Evolutionary conservation across 176 grass and related monocot species (phyloP), one percentile per base, ranked within the genome.

Genomic region (Phyllostachys edulis): DNA sequence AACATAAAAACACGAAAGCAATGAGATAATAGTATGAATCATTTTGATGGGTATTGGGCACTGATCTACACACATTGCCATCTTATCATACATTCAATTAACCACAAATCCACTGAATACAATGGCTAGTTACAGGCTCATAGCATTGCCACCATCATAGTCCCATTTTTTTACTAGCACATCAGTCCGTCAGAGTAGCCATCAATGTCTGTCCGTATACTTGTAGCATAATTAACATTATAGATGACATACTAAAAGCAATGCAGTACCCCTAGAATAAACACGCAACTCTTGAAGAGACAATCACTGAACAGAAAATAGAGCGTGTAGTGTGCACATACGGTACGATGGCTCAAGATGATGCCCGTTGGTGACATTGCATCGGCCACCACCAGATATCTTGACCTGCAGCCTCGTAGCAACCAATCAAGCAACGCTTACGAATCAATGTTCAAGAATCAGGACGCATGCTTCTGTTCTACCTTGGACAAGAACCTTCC

Each of bases 361-460:
- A 88, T 94, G 93, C 39, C 93, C 93, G 71, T 98, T 98, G 55
- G 96, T 98, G 7, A 95, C 96, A 42, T 98, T 98, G 91, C 93
- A 95, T 67, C 93, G 87, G 42, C 96, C 96, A 40, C 96, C 96
- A 67, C 96, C 96, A 60, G 96, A 98, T 73, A 98, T 90, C 68
- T 93, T 95, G 71, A 95, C 93, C 92, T 92, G 75, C 52, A 84
- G 3, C 11, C 38, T 70, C 67, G 40, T 26, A n/a, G 67, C 38
- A 80, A 32, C 39, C n/a, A 69, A 44, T 29, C 13, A 49, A 74
- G 27, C 5, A 12, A 29, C 5, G n/a, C 13, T 47, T 3, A 16
- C n/a, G 0, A 16, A 81, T 3, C 21, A 27, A 71, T 12, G 40
- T 21, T 4, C 5, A 2, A 41, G 23, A 86, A 46, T 80, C 56